Conservation (phyloP, 805 yeast genomes). For the Pichia nanzhaoensis region DNA sequence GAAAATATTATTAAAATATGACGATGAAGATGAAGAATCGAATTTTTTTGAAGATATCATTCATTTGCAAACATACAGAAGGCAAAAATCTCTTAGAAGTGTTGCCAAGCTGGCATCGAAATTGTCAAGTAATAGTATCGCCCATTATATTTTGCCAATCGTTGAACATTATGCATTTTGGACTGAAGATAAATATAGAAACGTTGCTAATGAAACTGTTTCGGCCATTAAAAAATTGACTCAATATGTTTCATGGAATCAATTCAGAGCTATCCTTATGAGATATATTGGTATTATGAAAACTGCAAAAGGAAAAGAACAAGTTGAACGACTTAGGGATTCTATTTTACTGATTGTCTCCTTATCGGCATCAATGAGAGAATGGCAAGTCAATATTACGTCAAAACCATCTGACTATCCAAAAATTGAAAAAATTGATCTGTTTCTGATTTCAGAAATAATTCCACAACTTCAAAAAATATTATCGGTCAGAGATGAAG, state of each 20-base stretch:
- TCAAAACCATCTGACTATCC: constrained; percentile 31
- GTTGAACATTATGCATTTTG: constrained; percentile 71
- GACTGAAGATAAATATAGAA: constrained; percentile 50
- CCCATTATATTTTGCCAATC: constrained; percentile 79
- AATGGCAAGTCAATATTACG: constrained; percentile 12
- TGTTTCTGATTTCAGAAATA: constrained; percentile 48
- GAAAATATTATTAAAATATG: constrained; percentile 52
- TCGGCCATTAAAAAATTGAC: constrained; percentile 54
- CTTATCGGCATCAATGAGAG: constrained; percentile 40
- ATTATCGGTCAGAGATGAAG: constrained; percentile 63
- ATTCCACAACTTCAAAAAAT: constrained; percentile 56
- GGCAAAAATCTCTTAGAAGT: constrained; percentile 75
- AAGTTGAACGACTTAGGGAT: constrained; percentile 44
- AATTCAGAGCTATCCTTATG: constrained; percentile 65
- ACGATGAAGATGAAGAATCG: constrained; percentile 73
- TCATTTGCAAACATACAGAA: constrained; percentile 80
- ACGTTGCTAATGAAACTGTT: constrained; percentile 60
- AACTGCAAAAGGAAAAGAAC: constrained; percentile 19
- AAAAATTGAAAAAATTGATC: constrained; percentile 33
- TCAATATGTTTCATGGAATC: constrained; percentile 63
- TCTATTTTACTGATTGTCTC: constrained; percentile 53
- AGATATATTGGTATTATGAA: constrained; percentile 46
- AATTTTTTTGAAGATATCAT: constrained; percentile 54
- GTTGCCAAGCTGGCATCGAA: constrained; percentile 41
- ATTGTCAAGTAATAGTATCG: constrained; percentile 51